Evolutionary conservation across 768 basidiomycete species (phyloP), one percentile per base, ranked within the genome.

Genomic region (Collybiopsis luxurians): DNA sequence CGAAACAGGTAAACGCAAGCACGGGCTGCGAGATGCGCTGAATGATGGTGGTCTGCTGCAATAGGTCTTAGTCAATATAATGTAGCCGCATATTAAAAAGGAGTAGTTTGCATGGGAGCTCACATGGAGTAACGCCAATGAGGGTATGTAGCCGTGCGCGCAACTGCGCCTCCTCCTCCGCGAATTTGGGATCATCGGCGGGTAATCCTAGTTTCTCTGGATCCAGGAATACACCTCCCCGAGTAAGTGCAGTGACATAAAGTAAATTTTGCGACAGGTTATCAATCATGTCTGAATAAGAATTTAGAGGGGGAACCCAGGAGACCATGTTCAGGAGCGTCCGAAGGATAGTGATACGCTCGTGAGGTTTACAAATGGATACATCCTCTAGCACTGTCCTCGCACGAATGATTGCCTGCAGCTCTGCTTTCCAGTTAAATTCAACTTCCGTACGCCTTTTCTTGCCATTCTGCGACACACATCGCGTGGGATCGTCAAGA

Each of bases 1-100:
- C 80, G 75, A 65, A 87, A 75, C 58, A 80, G 77, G 61, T 91
- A 91, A 17, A 89, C 83, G 58, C 68, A 83, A 1, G 79, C 79
- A 39, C 83, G 77, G 9, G 81, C 79, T 5, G 67, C 66, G 6
- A 74, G 72, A 7, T 76, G 72, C 17, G 62, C 64, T 23, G 56
- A 56, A 4, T 46, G 61, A 39, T 55, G 65, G n/a, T 68, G 52
- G 58, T 89, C 86, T 7, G 51, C 56, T 5, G n/a, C n/a, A n/a
- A n/a, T n/a, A n/a, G n/a, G n/a, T n/a, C n/a, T n/a, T n/a, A n/a
- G n/a, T n/a, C n/a, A n/a, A n/a, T n/a, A n/a, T n/a, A n/a, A n/a
- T n/a, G n/a, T n/a, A n/a, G n/a, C n/a, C n/a, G n/a, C n/a, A n/a
- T n/a, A n/a, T n/a, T n/a, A n/a, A n/a, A n/a, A n/a, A n/a, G n/a